Conservation (phyloP, 495 filamentous ascomycete species). For the Jackrogersella multiformis region DNA sequence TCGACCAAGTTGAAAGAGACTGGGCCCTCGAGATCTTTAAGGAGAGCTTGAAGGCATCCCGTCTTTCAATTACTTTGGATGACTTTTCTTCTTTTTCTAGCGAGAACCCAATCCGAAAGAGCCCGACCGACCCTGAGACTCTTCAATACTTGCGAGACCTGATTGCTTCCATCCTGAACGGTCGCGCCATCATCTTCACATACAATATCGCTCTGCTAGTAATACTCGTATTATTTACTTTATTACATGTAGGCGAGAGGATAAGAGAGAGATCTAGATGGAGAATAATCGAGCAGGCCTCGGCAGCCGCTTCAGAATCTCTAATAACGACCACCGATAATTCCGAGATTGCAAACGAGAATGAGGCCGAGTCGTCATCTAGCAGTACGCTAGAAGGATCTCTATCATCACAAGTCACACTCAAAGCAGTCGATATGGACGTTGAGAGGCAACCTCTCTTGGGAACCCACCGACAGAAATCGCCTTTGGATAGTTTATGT, state of each 20-base stretch:
- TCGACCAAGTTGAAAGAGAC: constrained; percentile 16
- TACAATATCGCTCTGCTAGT: constrained; percentile 50
- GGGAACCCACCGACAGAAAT: constrained; percentile 14
- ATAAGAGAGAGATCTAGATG: constrained; percentile 37
- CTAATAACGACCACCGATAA: constrained; percentile 20
- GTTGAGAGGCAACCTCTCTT: constrained; percentile 43
- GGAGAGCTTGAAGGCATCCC: constrained; percentile 39
- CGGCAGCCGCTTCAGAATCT: neutral
- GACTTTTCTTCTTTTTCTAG: constrained; percentile 14
- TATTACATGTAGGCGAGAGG: constrained; percentile 41
- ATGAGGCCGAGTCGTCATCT: constrained; percentile 36
- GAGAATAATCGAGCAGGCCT: constrained; percentile 25
- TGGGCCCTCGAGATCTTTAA: constrained; percentile 33
- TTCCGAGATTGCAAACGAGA: constrained; percentile 25
- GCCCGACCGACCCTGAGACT: constrained; percentile 45
- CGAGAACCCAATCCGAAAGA: constrained; percentile 3
- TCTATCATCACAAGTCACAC: constrained; percentile 24
- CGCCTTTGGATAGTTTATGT: constrained; percentile 2
- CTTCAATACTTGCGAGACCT: constrained; percentile 47
- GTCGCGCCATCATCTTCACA: constrained; percentile 46
- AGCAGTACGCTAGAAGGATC: constrained; percentile 42
- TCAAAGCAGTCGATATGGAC: constrained; percentile 35
- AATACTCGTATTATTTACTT: constrained; percentile 42
- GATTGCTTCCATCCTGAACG: constrained; percentile 45
- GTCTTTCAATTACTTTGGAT: constrained; percentile 12